Evolutionary conservation across 2,329 filamentous ascomycete genomes (phyloP).

Genomic region (Paraphoma sp.): DNA sequence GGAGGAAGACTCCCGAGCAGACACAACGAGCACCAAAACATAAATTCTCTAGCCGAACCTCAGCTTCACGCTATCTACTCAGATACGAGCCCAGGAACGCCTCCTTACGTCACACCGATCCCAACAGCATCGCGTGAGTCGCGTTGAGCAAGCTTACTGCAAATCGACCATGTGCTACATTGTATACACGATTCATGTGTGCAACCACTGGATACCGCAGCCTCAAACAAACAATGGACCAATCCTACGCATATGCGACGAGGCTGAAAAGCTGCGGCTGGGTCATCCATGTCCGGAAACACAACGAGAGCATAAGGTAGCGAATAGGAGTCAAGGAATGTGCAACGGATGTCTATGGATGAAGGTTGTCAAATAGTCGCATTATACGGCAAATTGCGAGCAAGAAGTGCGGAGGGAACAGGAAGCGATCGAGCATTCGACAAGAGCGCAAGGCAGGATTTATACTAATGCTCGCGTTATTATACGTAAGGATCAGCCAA

Average conservation of each 20-base stretch:
- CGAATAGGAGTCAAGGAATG: constrained; percentile 40
- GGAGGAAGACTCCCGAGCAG: not conserved
- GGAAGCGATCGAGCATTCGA: not conserved
- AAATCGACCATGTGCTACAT: constrained; percentile 39
- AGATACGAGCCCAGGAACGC: not conserved
- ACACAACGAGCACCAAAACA: not conserved
- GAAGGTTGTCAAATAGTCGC: constrained; percentile 19
- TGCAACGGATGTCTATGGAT: constrained; percentile 41
- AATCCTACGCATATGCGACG: constrained; percentile 35
- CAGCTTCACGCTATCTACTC: not conserved
- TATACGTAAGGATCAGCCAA: not conserved
- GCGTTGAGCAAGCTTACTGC: not conserved
- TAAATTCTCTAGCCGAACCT: not conserved
- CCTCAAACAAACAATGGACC: constrained; percentile 34
- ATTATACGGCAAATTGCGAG: not conserved
- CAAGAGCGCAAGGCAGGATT: not conserved
- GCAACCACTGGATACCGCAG: constrained; percentile 42
- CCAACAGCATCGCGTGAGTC: not conserved
- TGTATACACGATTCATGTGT: constrained; percentile 39
- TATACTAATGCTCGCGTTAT: no score
- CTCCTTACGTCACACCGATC: not conserved
- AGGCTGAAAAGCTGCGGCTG: constrained; percentile 33
- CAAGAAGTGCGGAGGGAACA: no score
- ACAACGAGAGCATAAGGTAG: constrained; percentile 37
- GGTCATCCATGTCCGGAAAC: constrained; percentile 34